Base-by-base conservation (phyloP, 2,329 filamentous ascomycete genomes). In the Sporothrix euskadiensis region DNA sequence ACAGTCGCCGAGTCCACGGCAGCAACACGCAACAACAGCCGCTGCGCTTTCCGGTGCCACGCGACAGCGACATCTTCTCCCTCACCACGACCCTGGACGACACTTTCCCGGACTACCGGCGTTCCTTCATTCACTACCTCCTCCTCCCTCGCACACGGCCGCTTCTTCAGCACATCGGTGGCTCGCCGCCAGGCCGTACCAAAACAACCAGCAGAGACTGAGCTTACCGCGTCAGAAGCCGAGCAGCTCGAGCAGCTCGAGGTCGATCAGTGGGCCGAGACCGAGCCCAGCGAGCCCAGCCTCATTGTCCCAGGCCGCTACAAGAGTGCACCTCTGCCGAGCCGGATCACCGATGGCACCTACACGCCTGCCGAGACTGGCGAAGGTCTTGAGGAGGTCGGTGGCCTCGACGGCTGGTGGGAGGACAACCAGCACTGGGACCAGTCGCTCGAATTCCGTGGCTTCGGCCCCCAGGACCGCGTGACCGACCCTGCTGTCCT, bases 351-450 rank as follows among this genome's bases (percentile, higher is more conserved):
- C 22, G 82, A 84, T 73, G 71, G 79, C 2, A 69, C 72, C 1
- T 89, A 89, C 78, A 78, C 79, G 3, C 86, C 87, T 3, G 88
- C 88, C 19, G 80, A 80, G 16, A 80, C 80, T 4, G 81, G 82
- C 8, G 81, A 83, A 0, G 85, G 81, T 0, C 81, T 89, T 2
- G 83, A 85, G 74, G 81, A 84, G 69, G 83, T 88, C 14, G 84
- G 83, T 56, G 81, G 84, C 0, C 74, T 88, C 52, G 80, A 80
- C 47, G 80, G 80, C 35, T 90, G 87, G 87, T 90, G 87, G 87
- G 83, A 88, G 8, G 79, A 82, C 70, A 80, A 81, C n/a, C 82
- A 82, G n/a, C 83, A 88, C 77, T 89, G 88, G 86, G 82, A 82
- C 65, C 73, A 80, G 52, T 83, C 83, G 74, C 84, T 83, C 77